Percentiles rank a stretch among this genome's conserved stretches.
Conservation (phyloP, 495 filamentous ascomycete species). For the Xylaria venustula region DNA sequence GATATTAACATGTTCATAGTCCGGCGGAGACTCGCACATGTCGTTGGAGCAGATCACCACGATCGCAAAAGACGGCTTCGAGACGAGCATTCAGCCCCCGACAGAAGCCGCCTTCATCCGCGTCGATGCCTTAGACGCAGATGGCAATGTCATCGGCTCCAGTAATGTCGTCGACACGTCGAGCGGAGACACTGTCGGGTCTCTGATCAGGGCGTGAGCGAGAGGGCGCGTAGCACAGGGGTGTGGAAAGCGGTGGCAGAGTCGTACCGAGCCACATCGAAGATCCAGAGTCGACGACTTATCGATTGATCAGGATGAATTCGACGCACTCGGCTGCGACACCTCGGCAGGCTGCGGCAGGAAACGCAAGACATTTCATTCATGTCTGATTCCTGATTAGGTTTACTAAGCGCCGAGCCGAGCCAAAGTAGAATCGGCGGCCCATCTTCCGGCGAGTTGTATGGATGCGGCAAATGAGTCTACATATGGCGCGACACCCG, state of each 20-base stretch:
- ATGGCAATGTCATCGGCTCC: constrained; percentile 18
- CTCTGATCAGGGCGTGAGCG: constrained; percentile 1
- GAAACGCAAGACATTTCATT: too few species aligned
- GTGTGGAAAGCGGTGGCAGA: too few species aligned
- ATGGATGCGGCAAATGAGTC: too few species aligned
- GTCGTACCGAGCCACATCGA: too few species aligned
- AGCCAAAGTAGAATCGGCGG: neutral
- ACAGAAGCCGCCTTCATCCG: constrained; percentile 11
- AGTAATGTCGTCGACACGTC: constrained; percentile 20
- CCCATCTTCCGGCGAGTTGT: neutral
- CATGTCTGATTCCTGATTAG: neutral
- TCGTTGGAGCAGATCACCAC: constrained; percentile 12
- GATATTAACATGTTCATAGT: neutral
- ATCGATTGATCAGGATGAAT: neutral
- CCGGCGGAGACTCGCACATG: constrained; percentile 1
- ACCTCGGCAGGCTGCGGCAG: too few species aligned
- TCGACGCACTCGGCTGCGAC: too few species aligned
- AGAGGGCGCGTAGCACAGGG: too few species aligned
- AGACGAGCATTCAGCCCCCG: constrained; percentile 18
- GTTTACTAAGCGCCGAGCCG: neutral
- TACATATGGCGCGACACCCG: too few species aligned
- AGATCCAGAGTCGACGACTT: too few species aligned
- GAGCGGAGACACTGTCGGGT: constrained; percentile 11
- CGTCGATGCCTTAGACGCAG: constrained; percentile 18
- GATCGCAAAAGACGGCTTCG: constrained; percentile 22